phyloP scores from a whole-genome alignment of 805 yeast species.

The Wickerhamiella qilinensis region DNA sequence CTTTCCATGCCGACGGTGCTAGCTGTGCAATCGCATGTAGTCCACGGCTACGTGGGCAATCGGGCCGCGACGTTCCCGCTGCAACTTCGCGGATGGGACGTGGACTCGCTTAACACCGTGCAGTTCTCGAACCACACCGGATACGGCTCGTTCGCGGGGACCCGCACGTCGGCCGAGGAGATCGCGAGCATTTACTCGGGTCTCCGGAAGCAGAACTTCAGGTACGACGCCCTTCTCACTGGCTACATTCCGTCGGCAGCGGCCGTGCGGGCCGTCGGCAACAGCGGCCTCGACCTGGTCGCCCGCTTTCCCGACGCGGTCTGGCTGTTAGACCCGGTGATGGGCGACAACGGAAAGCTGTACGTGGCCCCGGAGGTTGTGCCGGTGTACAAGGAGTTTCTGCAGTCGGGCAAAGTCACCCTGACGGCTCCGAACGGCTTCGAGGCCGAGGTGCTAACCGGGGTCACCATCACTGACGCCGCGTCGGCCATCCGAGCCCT shows the following conservation, averaged over 20 bases:
- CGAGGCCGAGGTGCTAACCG: constrained; percentile 62
- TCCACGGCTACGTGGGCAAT: constrained; percentile 92
- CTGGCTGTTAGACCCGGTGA: constrained; percentile 76
- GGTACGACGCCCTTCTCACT: constrained; percentile 52
- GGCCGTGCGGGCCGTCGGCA: constrained; percentile 34
- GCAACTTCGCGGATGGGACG: constrained; percentile 82
- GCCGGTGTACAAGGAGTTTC: constrained; percentile 37
- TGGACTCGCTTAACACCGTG: constrained; percentile 76
- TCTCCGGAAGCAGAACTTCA: constrained; percentile 30
- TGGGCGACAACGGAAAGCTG: constrained; percentile 77
- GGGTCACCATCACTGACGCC: constrained; percentile 27
- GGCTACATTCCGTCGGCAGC: constrained; percentile 64
- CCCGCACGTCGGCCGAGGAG: constrained; percentile 29
- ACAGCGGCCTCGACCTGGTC: constrained; percentile 25
- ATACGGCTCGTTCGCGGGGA: constrained; percentile 52
- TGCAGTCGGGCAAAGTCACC: constrained; percentile 36
- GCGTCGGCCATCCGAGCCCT: constrained; percentile 33
- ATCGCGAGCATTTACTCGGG: constrained; percentile 40
- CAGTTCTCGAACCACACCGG: constrained; percentile 90
- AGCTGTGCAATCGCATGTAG: constrained; percentile 77
- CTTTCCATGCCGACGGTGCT: constrained; percentile 24
- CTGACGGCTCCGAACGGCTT: constrained; percentile 83
- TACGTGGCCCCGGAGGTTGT: constrained; percentile 49
- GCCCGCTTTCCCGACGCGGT: constrained; percentile 16
- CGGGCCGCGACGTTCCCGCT: constrained; percentile 81